These are phyloP conservation scores for Monilinia fructicola DNA, from an alignment of 2,329 filamentous ascomycete species.

Conservation along the genomic window DNA sequence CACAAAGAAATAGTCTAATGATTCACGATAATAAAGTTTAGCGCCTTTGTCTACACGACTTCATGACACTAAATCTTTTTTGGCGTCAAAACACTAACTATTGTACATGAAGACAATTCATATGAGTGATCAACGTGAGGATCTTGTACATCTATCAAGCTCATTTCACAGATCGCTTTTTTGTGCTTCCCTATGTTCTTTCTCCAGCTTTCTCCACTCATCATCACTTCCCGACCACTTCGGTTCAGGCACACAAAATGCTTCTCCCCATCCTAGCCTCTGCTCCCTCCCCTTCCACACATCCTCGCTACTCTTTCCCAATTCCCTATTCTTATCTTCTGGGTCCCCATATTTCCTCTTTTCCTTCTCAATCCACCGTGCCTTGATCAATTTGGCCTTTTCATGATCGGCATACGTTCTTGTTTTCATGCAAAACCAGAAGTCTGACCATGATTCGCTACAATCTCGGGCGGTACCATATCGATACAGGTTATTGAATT, in stretches of 20 bases:
- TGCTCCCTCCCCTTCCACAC: conserved; percentile 76
- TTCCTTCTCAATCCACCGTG: conserved; percentile 45
- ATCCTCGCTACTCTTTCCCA: conserved; percentile 79
- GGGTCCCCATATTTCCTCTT: conserved; percentile 55
- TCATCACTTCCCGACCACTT: conserved; percentile 20
- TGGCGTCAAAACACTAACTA: background rate
- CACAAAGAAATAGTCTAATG: background rate
- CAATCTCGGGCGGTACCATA: conserved; percentile 76
- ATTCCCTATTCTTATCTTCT: conserved; percentile 53
- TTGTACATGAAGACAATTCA: background rate
- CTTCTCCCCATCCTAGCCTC: conserved; percentile 51
- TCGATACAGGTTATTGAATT: conserved; percentile 90
- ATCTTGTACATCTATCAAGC: background rate
- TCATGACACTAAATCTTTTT: background rate
- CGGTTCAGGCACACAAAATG: conserved; percentile 29
- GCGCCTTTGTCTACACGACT: conserved; percentile 1
- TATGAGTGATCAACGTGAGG: background rate
- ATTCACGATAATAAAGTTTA: background rate
- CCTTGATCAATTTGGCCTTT: conserved; percentile 50
- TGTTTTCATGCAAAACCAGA: conserved; percentile 96
- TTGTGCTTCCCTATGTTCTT: conserved; percentile 4
- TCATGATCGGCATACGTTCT: conserved; percentile 60
- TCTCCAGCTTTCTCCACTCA: conserved; percentile 37
- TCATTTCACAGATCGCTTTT: background rate
- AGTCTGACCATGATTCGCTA: conserved; percentile 84